phyloP scores from a whole-genome alignment of 495 filamentous ascomycete species.

The Hypoxylon rickii region DNA sequence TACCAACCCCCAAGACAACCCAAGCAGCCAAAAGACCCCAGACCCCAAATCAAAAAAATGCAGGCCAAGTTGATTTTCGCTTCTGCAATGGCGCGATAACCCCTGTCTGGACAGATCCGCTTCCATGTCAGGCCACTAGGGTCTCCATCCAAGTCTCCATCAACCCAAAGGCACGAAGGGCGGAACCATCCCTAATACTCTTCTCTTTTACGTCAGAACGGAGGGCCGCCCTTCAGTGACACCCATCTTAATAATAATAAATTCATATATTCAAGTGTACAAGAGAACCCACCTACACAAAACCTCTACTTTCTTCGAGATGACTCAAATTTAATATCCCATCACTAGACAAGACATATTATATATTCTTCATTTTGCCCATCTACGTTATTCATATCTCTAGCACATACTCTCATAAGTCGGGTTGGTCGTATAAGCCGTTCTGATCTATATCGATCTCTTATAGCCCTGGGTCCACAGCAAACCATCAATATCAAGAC shows the following conservation, averaged over 20 bases:
- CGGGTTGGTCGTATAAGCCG: no score
- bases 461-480: constrained; percentile 5
- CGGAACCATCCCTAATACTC: constrained; percentile 9
- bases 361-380: not conserved
- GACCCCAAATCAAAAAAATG: constrained; percentile 13
- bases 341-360: not conserved
- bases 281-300: not conserved
- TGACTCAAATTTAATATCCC: constrained; percentile 24
- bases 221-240: constrained; percentile 5
- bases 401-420: constrained; percentile 12
- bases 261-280: not conserved
- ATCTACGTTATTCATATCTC: not conserved
- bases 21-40: constrained; percentile 2
- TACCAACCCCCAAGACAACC: no score
- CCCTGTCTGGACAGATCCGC: constrained; percentile 26
- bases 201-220: constrained; percentile 31
- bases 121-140: constrained; percentile 32
- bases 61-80: constrained; percentile 17
- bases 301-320: constrained; percentile 2
- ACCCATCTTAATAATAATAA: constrained; percentile 21
- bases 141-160: constrained; percentile 16
- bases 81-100: constrained; percentile 29
- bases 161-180: constrained; percentile 29
- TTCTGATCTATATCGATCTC: no score
- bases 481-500: constrained; percentile 26